Base-by-base conservation (phyloP, 2,329 filamentous ascomycete genomes). In the Trichoderma atroviride region DNA sequence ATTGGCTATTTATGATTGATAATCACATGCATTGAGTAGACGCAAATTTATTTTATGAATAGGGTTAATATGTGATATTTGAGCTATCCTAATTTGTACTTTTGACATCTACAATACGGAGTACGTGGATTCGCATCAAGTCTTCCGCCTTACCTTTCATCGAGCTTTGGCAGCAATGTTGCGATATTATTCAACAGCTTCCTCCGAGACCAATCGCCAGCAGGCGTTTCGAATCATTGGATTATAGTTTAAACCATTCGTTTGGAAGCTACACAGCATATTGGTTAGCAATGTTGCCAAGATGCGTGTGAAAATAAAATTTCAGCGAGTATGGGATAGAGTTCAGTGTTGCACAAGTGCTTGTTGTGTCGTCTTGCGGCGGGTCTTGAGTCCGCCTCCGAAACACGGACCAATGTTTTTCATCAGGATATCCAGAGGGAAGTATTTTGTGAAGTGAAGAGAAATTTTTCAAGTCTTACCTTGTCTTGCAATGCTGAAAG, bases 371-470 rank as follows among this genome's bases (percentile, higher is more conserved):
- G 87, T 93, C 92, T 91, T 87, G 80, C 84, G 83, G 89, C 90
- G 91, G 92, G 91, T 94, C 92, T 95, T 95, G 92, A 93, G 87
- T 88, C 91, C 90, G 89, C 91, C 80, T 95, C 91, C 88, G 92
- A 89, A 95, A 96, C 92, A 95, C 92, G 92, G 92, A 95, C 92
- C 91, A 94, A 94, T 90, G 86, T 86, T 87, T 91, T 86, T 94
- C 92, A 94, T 94, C 92, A 81, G 74, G 70, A 52, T 52, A 22
- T 16, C 43, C 33, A 29, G 50, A 24, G 37, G 13, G 13, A 13
- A 16, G 31, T 35, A 10, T 52, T 69, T 75, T 68, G 67, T 61
- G 65, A 35, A 31, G 37, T 35, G 27, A 61, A 27, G 33, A 52
- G 58, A 29, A 52, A 66, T 37, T 33, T 29, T 22, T 43, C 52